Conservation (phyloP, 805 yeast species). For the Jamesozyma hellenica region DNA sequence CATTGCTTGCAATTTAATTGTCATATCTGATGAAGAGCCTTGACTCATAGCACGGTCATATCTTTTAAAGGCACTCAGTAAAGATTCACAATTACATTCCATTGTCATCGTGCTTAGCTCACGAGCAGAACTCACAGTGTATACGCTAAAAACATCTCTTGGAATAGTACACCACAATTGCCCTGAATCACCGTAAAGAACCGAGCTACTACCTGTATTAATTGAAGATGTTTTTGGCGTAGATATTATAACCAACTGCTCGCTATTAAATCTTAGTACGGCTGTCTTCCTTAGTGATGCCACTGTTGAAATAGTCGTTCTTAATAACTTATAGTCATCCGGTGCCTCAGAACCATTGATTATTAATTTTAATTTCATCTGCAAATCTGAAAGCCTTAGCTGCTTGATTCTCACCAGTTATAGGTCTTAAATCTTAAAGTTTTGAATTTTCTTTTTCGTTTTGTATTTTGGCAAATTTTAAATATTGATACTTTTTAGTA, state of each 20-base stretch:
- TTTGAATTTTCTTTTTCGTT: no score
- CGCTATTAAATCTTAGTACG: slow-evolving; percentile 25
- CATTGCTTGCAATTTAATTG: slow-evolving; percentile 20
- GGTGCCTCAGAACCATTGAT: slow-evolving; percentile 23
- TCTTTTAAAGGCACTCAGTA: slow-evolving; percentile 22
- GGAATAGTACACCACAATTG: slow-evolving; percentile 29
- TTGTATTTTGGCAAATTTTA: no score
- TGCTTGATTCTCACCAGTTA: no score
- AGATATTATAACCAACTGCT: slow-evolving; percentile 23
- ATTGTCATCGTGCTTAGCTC: slow-evolving; percentile 23
- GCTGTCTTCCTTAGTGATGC: slow-evolving; percentile 27
- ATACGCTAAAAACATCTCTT: slow-evolving; percentile 21
- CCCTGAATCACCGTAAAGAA: slow-evolving; percentile 22
- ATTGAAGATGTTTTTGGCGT: slow-evolving; percentile 17
- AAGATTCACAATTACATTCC: slow-evolving; percentile 27
- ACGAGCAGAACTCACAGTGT: slow-evolving; percentile 21
- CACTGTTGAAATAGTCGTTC: slow-evolving; percentile 24
- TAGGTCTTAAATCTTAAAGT: no score
- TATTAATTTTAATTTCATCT: slow-evolving; percentile 24
- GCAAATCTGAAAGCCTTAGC: no score
- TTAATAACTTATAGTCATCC: slow-evolving; percentile 26
- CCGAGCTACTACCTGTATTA: slow-evolving; percentile 8
- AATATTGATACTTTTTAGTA: background rate
- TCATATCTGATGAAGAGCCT: slow-evolving; percentile 22
- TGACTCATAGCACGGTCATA: slow-evolving; percentile 24